Evolutionary conservation across 257 asterid genomes (phyloP).

Genomic region (Apocynum venetum): DNA sequence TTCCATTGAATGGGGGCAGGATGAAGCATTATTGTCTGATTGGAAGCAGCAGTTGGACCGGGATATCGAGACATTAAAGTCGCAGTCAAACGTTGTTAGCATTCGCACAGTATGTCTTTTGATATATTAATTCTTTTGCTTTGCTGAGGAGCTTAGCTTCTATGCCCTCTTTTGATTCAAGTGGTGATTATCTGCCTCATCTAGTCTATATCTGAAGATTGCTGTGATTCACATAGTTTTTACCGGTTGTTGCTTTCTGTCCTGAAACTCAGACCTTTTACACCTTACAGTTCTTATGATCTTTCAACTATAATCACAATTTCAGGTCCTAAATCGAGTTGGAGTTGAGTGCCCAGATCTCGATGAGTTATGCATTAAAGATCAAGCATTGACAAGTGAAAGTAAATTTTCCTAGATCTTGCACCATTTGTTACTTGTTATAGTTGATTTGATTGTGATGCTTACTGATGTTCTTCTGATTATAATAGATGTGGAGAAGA

Average conservation of each 20-base stretch:
- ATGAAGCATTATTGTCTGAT: constrained; percentile 62
- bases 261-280: neutral
- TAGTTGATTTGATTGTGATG: constrained; percentile 15
- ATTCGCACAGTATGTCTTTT: constrained; percentile 59
- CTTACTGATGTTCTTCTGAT: constrained; percentile 24
- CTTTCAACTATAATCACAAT: constrained; percentile 11
- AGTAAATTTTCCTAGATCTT: constrained; percentile 34
- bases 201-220: neutral
- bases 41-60: constrained; percentile 89
- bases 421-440: constrained; percentile 15
- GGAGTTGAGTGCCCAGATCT: constrained; percentile 70
- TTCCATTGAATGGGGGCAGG: constrained; percentile 42
- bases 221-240: neutral
- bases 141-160: neutral
- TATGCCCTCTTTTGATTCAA: neutral
- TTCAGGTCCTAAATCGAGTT: constrained; percentile 52
- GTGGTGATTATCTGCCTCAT: neutral
- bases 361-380: constrained; percentile 67
- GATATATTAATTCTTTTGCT: neutral
- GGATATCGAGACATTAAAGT: constrained; percentile 77
- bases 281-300: neutral
- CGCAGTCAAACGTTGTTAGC: constrained; percentile 68
- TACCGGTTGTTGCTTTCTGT: neutral
- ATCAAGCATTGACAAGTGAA: constrained; percentile 78
- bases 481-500: constrained; percentile 62